Conservation (phyloP, 345 rosid genomes). For the Eutrema yunnanense region DNA sequence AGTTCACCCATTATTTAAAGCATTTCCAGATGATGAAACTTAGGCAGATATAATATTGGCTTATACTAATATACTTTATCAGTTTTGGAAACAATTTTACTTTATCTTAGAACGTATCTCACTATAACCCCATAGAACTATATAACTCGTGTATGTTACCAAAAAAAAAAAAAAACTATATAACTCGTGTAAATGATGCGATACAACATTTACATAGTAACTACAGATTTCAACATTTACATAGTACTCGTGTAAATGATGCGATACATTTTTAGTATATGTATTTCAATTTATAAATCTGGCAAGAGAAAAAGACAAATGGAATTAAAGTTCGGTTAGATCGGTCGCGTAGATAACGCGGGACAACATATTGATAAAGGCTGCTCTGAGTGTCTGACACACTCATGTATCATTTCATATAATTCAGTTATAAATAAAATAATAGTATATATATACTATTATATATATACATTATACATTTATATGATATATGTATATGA, state of each 20-base stretch:
- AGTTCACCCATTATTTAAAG: neutral
- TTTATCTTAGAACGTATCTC: neutral
- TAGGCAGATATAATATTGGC: neutral
- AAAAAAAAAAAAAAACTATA: neutral
- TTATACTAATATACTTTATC: neutral
- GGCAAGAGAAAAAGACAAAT: slow-evolving; percentile 1
- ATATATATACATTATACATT: neutral
- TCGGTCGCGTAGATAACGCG: slow-evolving; percentile 31
- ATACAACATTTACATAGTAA: neutral
- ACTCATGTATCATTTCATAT: slow-evolving; percentile 25
- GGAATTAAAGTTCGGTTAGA: slow-evolving; percentile 17
- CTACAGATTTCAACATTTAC: neutral
- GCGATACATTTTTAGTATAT: neutral
- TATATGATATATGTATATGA: neutral
- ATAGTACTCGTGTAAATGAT: neutral
- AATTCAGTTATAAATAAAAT: slow-evolving; percentile 3
- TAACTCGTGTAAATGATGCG: neutral
- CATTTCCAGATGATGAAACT: neutral
- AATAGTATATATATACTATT: neutral
- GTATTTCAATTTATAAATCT: neutral
- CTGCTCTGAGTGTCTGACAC: slow-evolving; percentile 31
- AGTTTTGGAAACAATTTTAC: neutral
- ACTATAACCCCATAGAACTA: neutral
- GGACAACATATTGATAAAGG: slow-evolving; percentile 28
- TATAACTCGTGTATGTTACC: neutral